phyloP scores from a whole-genome alignment of 2,329 filamentous ascomycete species.

The Cladorrhinum sp. region DNA sequence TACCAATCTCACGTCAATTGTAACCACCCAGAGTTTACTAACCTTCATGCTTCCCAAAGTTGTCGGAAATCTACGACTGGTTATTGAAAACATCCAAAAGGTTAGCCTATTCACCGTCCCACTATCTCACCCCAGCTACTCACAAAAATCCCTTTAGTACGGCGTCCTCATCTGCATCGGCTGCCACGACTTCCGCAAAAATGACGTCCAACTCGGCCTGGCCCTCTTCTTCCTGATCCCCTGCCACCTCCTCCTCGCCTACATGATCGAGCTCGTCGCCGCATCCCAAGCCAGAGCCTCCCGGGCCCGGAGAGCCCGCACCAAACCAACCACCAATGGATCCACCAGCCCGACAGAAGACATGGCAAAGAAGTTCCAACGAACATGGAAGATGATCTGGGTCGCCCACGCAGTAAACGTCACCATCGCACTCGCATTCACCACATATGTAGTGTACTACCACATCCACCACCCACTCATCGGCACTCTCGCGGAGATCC shows the following conservation, averaged over 20 bases:
- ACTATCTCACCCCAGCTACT: constrained; percentile 11
- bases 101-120: constrained; percentile 38
- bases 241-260: constrained; percentile 85
- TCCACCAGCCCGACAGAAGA: constrained; percentile 56
- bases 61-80: constrained; percentile 86
- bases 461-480: constrained; percentile 91
- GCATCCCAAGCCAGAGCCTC: constrained; percentile 73
- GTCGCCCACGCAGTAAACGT: constrained; percentile 81
- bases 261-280: constrained; percentile 81
- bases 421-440: constrained; percentile 73
- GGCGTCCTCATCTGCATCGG: constrained; percentile 89
- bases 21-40: background rate
- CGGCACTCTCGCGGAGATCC: constrained; percentile 83
- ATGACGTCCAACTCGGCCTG: constrained; percentile 73
- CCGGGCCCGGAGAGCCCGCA: constrained; percentile 47
- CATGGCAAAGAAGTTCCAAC: constrained; percentile 63
- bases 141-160: constrained; percentile 56
- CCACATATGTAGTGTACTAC: constrained; percentile 84
- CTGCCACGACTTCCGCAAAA: constrained; percentile 80
- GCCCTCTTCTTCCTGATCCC: constrained; percentile 84
- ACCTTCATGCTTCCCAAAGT: constrained; percentile 49
- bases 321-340: constrained; percentile 45
- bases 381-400: constrained; percentile 77
- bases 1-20: background rate
- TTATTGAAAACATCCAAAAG: constrained; percentile 97